A percentile compares a stretch with the other conserved stretches of the same genome.
These are phyloP conservation scores for Agaricales sp. DNA, from an alignment of 1,284 basidiomycete genomes.

Conservation along the genomic window DNA sequence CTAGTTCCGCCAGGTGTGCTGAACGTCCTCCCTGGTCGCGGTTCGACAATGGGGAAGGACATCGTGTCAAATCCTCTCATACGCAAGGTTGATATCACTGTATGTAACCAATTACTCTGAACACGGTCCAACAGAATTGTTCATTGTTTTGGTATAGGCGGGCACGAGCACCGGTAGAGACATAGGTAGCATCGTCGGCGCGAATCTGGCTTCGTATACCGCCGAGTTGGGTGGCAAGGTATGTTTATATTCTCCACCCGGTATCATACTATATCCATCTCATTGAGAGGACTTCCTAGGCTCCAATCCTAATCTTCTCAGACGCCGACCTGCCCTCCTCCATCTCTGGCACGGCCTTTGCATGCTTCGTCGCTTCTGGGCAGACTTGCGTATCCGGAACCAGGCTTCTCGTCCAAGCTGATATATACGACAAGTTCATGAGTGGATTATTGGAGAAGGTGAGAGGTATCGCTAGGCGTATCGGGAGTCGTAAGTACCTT, in stretches of 20 bases:
- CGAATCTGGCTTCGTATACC: conserved; percentile 63
- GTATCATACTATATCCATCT: neutral
- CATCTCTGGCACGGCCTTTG: conserved; percentile 72
- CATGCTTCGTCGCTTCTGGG: conserved; percentile 76
- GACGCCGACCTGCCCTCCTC: conserved; percentile 63
- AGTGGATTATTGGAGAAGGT: conserved; percentile 49
- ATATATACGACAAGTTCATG: conserved; percentile 61
- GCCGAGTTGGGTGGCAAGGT: conserved; percentile 80
- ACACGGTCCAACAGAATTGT: conserved; percentile 2
- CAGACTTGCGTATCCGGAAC: conserved; percentile 81
- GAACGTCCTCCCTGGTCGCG: conserved; percentile 63
- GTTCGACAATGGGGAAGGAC: conserved; percentile 47
- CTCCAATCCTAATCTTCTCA: conserved; percentile 67
- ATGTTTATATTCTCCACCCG: conserved; percentile 6
- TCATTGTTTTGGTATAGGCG: conserved; percentile 35
- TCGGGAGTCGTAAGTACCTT: conserved; percentile 59
- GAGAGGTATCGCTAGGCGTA: conserved; percentile 47
- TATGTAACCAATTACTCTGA: conserved; percentile 21
- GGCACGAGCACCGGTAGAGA: conserved; percentile 66
- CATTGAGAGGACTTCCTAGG: too few relatives aligned
- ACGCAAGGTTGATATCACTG: conserved; percentile 76
- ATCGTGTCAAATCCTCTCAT: conserved; percentile 56
- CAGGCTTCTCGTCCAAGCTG: conserved; percentile 58
- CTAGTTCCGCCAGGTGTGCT: conserved; percentile 68
- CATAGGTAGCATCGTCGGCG: conserved; percentile 60